Evolutionary conservation across 176 grass and related monocot genomes (phyloP).

Genomic region (Melocanna baccifera): DNA sequence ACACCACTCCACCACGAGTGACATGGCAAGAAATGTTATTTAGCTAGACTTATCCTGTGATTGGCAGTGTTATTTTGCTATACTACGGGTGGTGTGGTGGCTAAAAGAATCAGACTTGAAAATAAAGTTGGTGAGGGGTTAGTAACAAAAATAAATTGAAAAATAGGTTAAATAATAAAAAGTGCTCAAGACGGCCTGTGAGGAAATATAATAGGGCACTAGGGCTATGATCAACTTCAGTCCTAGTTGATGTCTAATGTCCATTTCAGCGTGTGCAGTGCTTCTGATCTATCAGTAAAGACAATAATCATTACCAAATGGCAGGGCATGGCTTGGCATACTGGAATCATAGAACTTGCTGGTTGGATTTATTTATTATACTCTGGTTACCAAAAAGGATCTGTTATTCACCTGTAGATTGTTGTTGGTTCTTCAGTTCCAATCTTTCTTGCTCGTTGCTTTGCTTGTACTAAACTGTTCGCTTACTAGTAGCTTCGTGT

Average conservation of each 20-base stretch:
- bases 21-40: no score
- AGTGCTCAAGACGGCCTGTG: neutral
- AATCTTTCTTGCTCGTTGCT: neutral
- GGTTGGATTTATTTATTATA: neutral
- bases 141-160: neutral
- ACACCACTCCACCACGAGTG: no score
- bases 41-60: no score
- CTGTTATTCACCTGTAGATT: neutral
- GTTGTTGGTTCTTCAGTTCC: neutral
- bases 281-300: neutral
- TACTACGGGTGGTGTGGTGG: no score
- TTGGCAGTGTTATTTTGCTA: no score
- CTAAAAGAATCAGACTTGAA: neutral
- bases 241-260: neutral
- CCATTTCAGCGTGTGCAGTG: neutral
- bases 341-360: neutral
- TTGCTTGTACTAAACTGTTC: neutral
- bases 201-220: neutral
- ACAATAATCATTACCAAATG: neutral
- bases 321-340: neutral
- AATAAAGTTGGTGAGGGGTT: neutral
- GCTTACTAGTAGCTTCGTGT: neutral
- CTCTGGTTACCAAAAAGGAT: neutral
- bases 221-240: neutral
- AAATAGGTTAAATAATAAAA: neutral